Evolutionary conservation across 306 rosid genomes (phyloP), one percentile per base, ranked within the genome.

Genomic region (Acacia acuminata): DNA sequence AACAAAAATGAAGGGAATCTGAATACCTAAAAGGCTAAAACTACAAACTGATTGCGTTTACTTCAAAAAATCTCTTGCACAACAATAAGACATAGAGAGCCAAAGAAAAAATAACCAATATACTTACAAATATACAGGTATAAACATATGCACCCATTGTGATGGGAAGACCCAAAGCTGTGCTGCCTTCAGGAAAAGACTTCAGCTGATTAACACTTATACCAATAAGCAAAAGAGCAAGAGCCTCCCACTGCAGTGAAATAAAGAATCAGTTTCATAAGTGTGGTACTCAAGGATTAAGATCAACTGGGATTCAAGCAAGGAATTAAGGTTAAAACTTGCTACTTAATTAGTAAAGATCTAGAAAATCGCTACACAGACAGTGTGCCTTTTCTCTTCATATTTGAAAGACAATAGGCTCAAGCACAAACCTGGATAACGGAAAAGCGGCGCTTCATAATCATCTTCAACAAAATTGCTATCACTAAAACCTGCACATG

Each of bases 381-480:
- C 3, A 47, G 25, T 12, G 9, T 47, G 36, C 67, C 44, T 72
- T 69, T 71, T 48, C 75, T 19, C 61, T 68, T 68, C 47, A 68
- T 16, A 66, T 34, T 58, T 56, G 63, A 55, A 64, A 56, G 82
- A 56, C 68, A 71, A 75, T 15, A 56, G 20, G 73, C 38, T 76
- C 27, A 82, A 32, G 40, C 69, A 82, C 90, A 81, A 79, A 96
- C 99, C 99, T 96, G 99, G 89, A 96, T 96, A 20, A 92, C 56
- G 44, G 99, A 96, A 88, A 96, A 96, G 24, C 87, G 90, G 32
- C 99, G 98, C 84, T 87, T 91, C 99, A 96, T 96, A 84, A 96
- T 91, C n/a, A 92, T 77, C 91, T 92, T 96, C 51, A 96, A 85
- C 83, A 96, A 88, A 83, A 94, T 90, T 76, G 99, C 99, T 88